Evolutionary conservation across 805 yeast genomes (phyloP), one percentile per base, ranked within the genome.

Genomic region (Huiozyma naganishii): DNA sequence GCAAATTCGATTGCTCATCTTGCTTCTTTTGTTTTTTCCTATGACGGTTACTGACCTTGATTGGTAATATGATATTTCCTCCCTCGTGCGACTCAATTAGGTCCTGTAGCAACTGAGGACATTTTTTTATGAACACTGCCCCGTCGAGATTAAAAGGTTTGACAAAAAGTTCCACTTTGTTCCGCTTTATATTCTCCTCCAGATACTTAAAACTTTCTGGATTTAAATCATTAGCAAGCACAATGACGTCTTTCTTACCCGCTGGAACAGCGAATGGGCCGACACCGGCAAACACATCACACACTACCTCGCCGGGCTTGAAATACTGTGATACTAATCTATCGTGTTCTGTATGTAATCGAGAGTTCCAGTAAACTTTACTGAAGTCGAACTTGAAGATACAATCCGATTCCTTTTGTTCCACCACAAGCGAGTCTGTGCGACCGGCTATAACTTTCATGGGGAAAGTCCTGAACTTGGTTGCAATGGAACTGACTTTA

Each of bases 201-300:
- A 92, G 71, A 55, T 83, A 82, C 50, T 77, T 76, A 63, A 67
- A 84, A 46, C 95, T 80, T 47, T 82, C 84, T 0, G 97, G 97
- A 57, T 92, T 92, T 59, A 92, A 69, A 61, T 92, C 99, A 59
- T 89, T 92, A 8, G 97, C 96, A 52, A 92, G 69, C 0, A 86
- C 95, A 42, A 89, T 60, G 8, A 80, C 83, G 11, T 74, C 74
- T 48, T 82, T 85, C 61, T 83, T 87, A 10, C 89, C 97, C 0
- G 97, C 95, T 0, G 99, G 99, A 1, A 92, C 77, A 1, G 95
- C 90, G 68, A 94, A 92, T 5, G 99, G 99, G 0, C 99, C 99
- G 1, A 92, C 97, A 39, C 99, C 99, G 0, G 96, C 97, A 77
- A 94, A 85, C 0, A 88, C 97, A 67, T 92, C 99, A 54, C 87